Evolutionary conservation across 352 stramenopile species (phyloP), one percentile per base, ranked within the genome.

Genomic region (Pythium myriotylum): DNA sequence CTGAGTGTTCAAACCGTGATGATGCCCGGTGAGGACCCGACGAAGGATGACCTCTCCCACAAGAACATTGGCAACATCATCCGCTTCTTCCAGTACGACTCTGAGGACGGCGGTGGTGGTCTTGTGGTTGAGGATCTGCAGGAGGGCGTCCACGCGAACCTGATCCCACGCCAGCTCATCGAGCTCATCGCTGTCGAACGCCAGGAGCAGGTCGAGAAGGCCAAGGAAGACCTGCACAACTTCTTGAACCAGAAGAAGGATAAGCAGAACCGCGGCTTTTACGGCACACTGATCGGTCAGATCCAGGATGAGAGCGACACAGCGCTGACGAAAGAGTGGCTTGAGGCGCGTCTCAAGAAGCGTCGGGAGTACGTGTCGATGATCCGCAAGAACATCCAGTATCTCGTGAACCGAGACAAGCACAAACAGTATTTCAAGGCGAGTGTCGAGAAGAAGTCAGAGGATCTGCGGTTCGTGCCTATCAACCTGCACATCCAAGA

Each of bases 11-110:
- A 91, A 57, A 95, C 86, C 0, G 86, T 95, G 27, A 92, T 92
- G 79, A 94, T 95, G 86, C 82, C 84, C 19, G 86, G 85, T 10
- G 84, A 92, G 17, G 81, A 81, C 48, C 70, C 75, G 14, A 81
- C 75, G 7, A 86, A 86, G 13, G 86, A 92, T n/a, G 84, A 93
- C 13, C 27, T 73, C 60, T 75, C 84, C 4, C 86, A 95, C 70
- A 91, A 92, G 62, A 91, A 92, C 59, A 95, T 95, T 48, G 86
- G 86, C 22, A 93, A 95, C 68, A 92, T 95, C 42, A 92, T 93
- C 37, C 83, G 84, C 13, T 95, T 91, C 52, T 95, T 95, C 59
- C 85, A 94, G 62, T 95, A 93, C 32, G 86, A 95, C 47, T 89
- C 86, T 20, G 83, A 93, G 63, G 81, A 92, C 60, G 86, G 84